Conservation (phyloP, 257 asterid species). For the Plantago ovata region DNA sequence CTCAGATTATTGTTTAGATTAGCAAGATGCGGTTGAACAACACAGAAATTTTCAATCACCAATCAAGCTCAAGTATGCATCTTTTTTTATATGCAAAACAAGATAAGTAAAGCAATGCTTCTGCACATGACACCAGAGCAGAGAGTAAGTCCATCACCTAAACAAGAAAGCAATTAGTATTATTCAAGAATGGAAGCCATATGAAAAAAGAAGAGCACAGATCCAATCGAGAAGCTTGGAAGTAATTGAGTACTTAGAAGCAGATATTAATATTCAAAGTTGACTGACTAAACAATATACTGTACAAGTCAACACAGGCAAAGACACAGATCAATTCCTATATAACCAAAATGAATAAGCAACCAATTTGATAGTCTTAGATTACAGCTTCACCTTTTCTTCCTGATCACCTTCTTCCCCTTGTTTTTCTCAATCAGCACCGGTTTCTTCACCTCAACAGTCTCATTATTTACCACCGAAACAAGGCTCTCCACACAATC, state of each 20-base stretch:
- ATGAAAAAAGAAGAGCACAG: background rate
- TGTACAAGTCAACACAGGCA: constrained; percentile 22
- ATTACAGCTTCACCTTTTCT: constrained; percentile 27
- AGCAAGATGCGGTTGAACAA: background rate
- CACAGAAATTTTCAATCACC: background rate
- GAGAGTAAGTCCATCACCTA: background rate
- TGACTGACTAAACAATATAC: constrained; percentile 19
- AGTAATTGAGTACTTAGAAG: constrained; percentile 9
- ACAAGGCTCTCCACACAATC: constrained; percentile 46
- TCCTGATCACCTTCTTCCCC: constrained; percentile 14
- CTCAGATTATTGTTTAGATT: background rate
- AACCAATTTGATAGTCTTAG: background rate
- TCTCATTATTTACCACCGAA: constrained; percentile 20
- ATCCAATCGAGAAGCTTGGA: constrained; percentile 8
- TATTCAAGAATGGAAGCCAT: background rate
- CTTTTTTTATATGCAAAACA: background rate
- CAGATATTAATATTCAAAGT: constrained; percentile 10
- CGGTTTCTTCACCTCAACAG: constrained; percentile 22
- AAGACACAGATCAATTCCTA: constrained; percentile 1
- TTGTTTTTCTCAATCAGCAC: constrained; percentile 16
- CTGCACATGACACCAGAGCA: background rate
- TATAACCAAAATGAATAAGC: constrained; percentile 1
- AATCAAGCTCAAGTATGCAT: background rate
- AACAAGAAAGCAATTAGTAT: constrained; percentile 7
- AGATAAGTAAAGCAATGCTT: background rate